Percentiles rank a stretch among this genome's conserved stretches.
These are phyloP conservation scores for Phaeotremella skinneri DNA, from an alignment of 768 basidiomycete genomes.

Conservation along the genomic window DNA sequence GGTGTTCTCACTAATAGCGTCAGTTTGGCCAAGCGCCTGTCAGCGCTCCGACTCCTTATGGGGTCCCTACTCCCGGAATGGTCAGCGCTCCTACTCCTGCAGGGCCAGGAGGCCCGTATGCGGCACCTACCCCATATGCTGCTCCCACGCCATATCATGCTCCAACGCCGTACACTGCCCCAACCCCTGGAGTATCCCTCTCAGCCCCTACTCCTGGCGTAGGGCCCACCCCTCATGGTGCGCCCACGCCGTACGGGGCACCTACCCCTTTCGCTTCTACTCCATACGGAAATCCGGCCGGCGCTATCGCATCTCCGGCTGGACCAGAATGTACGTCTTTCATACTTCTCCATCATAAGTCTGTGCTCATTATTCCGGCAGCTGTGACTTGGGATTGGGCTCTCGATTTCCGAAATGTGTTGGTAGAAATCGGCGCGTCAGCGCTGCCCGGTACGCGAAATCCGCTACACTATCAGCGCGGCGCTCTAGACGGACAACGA, in stretches of 20 bases:
- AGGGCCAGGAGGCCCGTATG: constrained; percentile 53
- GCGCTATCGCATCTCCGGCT: constrained; percentile 1
- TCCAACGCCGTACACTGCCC: constrained; percentile 49
- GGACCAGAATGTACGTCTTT: constrained; percentile 2
- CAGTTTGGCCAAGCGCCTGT: constrained; percentile 21
- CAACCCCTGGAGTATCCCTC: constrained; percentile 52
- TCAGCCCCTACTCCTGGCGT: constrained; percentile 52
- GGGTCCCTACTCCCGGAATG: constrained; percentile 23
- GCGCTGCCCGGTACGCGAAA: constrained; percentile 23
- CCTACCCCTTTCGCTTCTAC: constrained; percentile 19
- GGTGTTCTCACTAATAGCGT: not conserved
- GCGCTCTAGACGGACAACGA: constrained; percentile 32
- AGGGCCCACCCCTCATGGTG: constrained; percentile 38
- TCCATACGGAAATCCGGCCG: constrained; percentile 32
- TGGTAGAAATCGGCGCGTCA: constrained; percentile 43
- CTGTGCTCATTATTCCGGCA: not conserved
- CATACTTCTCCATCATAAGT: not conserved
- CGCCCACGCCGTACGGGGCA: constrained; percentile 43
- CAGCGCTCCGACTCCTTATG: constrained; percentile 24
- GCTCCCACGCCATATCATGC: constrained; percentile 43
- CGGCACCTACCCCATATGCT: constrained; percentile 46
- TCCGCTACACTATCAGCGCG: constrained; percentile 44
- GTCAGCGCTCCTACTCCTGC: constrained; percentile 53
- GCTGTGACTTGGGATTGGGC: constrained; percentile 46
- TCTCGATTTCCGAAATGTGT: constrained; percentile 44